Percentiles rank a stretch among this genome's conserved stretches.
Evolutionary conservation across 768 basidiomycete species (phyloP).

Genomic region (Agaricus blazei): DNA sequence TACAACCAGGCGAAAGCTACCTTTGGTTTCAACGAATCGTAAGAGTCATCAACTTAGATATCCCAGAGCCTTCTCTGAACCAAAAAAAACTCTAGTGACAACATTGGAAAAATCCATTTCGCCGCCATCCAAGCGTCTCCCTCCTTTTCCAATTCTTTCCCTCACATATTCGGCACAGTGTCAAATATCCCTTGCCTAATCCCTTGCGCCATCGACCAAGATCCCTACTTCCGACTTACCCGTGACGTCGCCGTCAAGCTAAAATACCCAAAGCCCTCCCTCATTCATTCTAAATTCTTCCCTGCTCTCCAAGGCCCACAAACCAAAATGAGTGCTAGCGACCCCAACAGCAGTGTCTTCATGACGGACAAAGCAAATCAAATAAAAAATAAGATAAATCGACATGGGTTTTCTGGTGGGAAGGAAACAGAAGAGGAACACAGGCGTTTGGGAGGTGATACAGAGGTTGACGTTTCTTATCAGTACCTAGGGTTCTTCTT

Average conservation of each 20-base stretch:
- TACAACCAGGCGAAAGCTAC: constrained; percentile 92
- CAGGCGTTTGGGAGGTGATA: constrained; percentile 78
- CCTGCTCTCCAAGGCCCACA: constrained; percentile 97
- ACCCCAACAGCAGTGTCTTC: constrained; percentile 88
- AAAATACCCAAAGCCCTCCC: constrained; percentile 91
- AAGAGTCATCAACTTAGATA: constrained; percentile 25
- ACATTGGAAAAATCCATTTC: constrained; percentile 97
- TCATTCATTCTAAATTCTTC: constrained; percentile 96
- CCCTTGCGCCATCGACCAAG: constrained; percentile 97
- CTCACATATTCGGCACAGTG: constrained; percentile 86
- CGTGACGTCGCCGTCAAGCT: constrained; percentile 92
- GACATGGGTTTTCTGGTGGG: constrained; percentile 94
- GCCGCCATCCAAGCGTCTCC: constrained; percentile 93
- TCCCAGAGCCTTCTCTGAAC: neutral
- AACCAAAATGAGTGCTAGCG: constrained; percentile 98
- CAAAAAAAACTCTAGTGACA: constrained; percentile 66
- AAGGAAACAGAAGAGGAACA: constrained; percentile 96
- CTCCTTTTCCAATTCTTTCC: constrained; percentile 97
- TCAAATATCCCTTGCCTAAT: constrained; percentile 90
- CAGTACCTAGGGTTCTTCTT: constrained; percentile 95
- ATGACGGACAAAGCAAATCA: constrained; percentile 91
- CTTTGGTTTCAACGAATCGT: constrained; percentile 97
- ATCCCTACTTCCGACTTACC: constrained; percentile 96
- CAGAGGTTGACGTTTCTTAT: constrained; percentile 93
- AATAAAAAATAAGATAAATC: constrained; percentile 97